A percentile compares a stretch with the other conserved stretches of the same genome.
phyloP scores from a whole-genome alignment of 2,329 filamentous ascomycete species.

The Trichoderma afroharzianum region DNA sequence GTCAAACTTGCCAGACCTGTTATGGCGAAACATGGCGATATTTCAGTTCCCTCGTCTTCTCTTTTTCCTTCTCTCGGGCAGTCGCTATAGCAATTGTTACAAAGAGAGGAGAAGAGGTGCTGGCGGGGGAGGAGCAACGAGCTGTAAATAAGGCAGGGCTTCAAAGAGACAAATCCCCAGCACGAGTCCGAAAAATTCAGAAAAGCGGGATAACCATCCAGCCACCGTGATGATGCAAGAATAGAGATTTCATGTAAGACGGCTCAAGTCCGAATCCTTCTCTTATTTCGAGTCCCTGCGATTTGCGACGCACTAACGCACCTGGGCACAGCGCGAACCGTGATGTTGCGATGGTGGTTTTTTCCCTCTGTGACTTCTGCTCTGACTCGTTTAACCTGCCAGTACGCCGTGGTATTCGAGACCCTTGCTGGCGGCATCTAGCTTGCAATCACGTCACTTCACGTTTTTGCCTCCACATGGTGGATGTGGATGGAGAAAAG shows the following conservation, averaged over 20 bases:
- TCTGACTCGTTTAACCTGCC: background rate
- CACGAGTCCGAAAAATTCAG: background rate
- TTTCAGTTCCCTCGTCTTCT: background rate
- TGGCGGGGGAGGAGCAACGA: background rate
- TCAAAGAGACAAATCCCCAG: background rate
- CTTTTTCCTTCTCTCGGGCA: background rate
- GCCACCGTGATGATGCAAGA: slow-evolving; percentile 18
- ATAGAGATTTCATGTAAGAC: background rate
- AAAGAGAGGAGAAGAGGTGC: background rate
- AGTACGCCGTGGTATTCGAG: background rate
- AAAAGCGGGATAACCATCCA: background rate
- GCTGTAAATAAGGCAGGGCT: background rate
- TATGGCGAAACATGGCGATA: slow-evolving; percentile 3
- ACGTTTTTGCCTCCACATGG: slow-evolving; percentile 16
- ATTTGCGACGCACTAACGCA: slow-evolving; percentile 7
- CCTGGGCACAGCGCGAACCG: slow-evolving; percentile 16
- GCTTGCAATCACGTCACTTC: slow-evolving; percentile 15
- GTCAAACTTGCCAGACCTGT: slow-evolving; percentile 13
- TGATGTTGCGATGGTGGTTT: background rate
- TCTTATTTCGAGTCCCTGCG: background rate
- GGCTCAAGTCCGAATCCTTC: background rate
- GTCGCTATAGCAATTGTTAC: background rate
- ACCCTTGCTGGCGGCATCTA: slow-evolving; percentile 2
- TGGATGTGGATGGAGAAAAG: background rate
- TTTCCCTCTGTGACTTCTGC: background rate